A percentile compares a stretch with the other conserved stretches of the same genome.
These are phyloP conservation scores for Xerocomus brunneocitrinus DNA, from an alignment of 768 basidiomycete genomes.

Conservation along the genomic window DNA sequence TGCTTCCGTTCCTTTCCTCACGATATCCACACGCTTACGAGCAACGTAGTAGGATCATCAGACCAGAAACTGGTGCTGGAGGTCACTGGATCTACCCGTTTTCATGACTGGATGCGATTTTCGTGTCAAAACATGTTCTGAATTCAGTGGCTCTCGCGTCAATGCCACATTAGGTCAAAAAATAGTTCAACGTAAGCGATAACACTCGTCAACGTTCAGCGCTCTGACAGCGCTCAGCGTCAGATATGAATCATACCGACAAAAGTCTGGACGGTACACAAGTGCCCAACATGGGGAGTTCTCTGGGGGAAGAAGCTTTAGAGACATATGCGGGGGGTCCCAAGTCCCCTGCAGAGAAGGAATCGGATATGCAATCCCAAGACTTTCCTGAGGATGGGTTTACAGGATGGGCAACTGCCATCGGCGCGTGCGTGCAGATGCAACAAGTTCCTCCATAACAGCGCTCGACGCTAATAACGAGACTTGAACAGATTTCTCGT, in stretches of 20 bases:
- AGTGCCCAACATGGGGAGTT: background rate
- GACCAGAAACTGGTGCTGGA: too few relatives aligned
- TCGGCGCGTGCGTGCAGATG: slow-evolving; percentile 25
- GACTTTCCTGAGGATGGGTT: slow-evolving; percentile 28
- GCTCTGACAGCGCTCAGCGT: too few relatives aligned
- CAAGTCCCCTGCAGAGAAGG: background rate
- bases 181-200: too few relatives aligned
- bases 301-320: too few relatives aligned
- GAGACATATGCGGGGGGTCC: background rate
- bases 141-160: too few relatives aligned
- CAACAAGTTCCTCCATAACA: background rate
- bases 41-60: too few relatives aligned
- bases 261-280: background rate
- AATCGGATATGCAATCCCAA: background rate
- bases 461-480: background rate
- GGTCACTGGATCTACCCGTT: too few relatives aligned
- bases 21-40: too few relatives aligned
- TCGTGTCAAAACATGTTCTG: too few relatives aligned
- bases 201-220: too few relatives aligned
- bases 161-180: too few relatives aligned
- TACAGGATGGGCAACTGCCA: slow-evolving; percentile 28
- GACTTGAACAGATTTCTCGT: slow-evolving; percentile 31
- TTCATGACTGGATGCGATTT: too few relatives aligned
- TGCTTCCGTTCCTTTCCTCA: background rate
- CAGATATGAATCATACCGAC: background rate